Base-by-base conservation (phyloP, 805 yeast species). In the Ogataea glucozyma region DNA sequence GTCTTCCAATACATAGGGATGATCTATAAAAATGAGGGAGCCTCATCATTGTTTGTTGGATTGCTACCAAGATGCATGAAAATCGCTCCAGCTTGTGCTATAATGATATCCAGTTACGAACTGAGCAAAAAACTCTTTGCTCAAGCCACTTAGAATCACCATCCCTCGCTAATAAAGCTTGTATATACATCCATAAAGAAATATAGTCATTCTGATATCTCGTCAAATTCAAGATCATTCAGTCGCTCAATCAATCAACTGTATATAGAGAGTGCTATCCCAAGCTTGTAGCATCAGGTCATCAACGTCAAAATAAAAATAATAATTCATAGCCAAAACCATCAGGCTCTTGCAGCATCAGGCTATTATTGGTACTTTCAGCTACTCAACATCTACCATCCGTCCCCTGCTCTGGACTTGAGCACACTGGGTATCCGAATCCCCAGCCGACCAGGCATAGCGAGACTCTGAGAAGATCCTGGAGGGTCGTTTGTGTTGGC, bases 41-140 rank as follows among this genome's bases (percentile, higher is more conserved):
- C 78, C n/a, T 60, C 71, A 4, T 91, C 97, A 0, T 67, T 93
- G n/a, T 93, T 85, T 58, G 86, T 87, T 26, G 99, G 99, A 0
- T 66, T 89, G 27, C 70, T 78, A 2, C 98, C 98, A 0, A 75
- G 99, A 51, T 77, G 91, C 6, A 66, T 91, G 62, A 93, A 93
- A 60, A 85, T 93, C 20, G 96, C 97, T 0, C 98, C 99, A 9
- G 83, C 97, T 12, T 93, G 99, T 73, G 99, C 99, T 1, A 91
- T 93, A 27, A 93, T 93, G 99, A 89, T 93, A 33, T 88, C 97
- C 10, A 84, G 93, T 29, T 93, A 93, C 61, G 99, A 93, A 62
- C 70, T 90, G 32, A 85, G 95, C 20, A 93, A 93, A 64, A 78
- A 78, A 43, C 59, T 81, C 26, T 76, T 77, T 47, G 46, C 57